Evolutionary conservation across 257 asterid genomes (phyloP), one percentile per base, ranked within the genome.

Genomic region (Coffea eugenioides): DNA sequence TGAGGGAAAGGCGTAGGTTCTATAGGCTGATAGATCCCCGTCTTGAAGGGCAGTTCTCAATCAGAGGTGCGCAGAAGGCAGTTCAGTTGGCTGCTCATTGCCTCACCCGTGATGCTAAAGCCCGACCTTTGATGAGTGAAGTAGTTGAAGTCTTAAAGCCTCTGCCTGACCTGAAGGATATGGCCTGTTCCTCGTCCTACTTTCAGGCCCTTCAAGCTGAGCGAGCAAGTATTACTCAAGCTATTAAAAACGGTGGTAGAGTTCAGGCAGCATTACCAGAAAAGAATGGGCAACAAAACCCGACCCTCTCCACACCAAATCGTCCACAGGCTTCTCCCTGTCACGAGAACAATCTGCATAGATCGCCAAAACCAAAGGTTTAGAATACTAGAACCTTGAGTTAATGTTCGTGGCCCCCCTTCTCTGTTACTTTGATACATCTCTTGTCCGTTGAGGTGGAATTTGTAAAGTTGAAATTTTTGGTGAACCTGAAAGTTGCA

Each of bases 61-160:
- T 95, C 36, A 95, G 88, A 85, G 99, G 98, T 75, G 97, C 99
- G 72, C 97, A 91, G 80, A 93, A 91, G 81, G 99, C 99, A 25
- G 99, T 96, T 39, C 97, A 93, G 49, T 77, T 93, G 86, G 98
- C 98, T 20, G 97, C 97, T 41, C 92, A 86, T 48, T 95, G 98
- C 87, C 96, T 93, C 10, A 89, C 92, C 80, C 88, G 99, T 23
- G 98, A 95, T 65, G 83, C 99, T 21, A 95, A 92, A 85, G 87
- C 82, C 54, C 81, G 99, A 51, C 99, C 99, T 8, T 85, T 87
- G 49, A 95, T 95, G 99, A 93, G 99, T 59, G 96, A 95, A 80
- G 96, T 92, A 21, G 98, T 93, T 2, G 97, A 90, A 84, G 94
- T 92, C 70, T 79, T 95, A 86, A 91, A 87, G 89, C 98, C 98